A percentile compares a stretch with the other conserved stretches of the same genome.
Evolutionary conservation across 306 rosid species (phyloP).

Genomic region (Castanopsis chinensis): DNA sequence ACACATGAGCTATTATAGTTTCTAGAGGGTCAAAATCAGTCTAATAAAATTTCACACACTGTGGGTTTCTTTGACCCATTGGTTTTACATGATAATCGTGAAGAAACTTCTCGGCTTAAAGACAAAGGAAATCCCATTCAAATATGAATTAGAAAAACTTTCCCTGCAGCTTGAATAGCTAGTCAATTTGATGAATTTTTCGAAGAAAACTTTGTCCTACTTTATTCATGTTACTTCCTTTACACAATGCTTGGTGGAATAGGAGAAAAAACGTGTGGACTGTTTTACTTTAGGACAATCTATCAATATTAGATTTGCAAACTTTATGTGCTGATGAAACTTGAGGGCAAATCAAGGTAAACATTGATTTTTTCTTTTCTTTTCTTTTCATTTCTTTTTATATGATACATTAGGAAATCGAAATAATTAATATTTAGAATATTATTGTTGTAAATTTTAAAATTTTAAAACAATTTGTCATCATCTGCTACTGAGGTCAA

Average conservation of each 20-base stretch:
- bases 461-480: background rate
- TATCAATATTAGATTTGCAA: background rate
- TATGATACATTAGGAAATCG: background rate
- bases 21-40: slow-evolving; percentile 37
- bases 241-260: background rate
- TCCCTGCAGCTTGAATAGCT: background rate
- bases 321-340: background rate
- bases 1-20: background rate
- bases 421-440: background rate
- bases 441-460: background rate
- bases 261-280: background rate
- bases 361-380: background rate
- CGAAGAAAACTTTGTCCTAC: background rate
- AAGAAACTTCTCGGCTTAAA: slow-evolving; percentile 14
- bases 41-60: background rate
- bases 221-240: background rate
- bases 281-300: background rate
- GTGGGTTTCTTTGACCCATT: slow-evolving; percentile 5
- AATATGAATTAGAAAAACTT: background rate
- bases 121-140: slow-evolving; percentile 1
- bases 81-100: slow-evolving; percentile 9
- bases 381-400: background rate
- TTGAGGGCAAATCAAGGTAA: background rate
- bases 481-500: background rate
- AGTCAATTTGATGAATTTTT: background rate